Conservation (phyloP, 208 protist genomes). For the Balamuthia mandrillaris region DNA sequence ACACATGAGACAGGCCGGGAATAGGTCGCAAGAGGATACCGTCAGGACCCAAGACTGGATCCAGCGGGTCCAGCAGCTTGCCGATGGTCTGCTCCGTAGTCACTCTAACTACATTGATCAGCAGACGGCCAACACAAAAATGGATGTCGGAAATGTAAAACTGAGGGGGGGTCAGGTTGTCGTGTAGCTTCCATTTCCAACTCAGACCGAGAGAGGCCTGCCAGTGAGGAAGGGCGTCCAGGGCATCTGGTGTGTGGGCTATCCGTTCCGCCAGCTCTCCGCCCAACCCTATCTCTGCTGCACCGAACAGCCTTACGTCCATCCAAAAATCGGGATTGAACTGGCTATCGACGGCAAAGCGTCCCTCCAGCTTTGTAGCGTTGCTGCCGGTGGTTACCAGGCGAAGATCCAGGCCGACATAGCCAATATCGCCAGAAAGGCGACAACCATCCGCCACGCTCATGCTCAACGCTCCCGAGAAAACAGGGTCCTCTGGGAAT, state of each 20-base stretch:
- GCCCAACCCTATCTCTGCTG: background rate
- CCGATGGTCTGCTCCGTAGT: background rate
- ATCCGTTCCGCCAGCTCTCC: slow-evolving; percentile 16
- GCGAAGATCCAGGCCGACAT: background rate
- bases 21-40: slow-evolving; percentile 21
- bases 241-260: slow-evolving; percentile 5
- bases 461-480: background rate
- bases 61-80: slow-evolving; percentile 18
- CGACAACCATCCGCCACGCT: background rate
- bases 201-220: slow-evolving; percentile 12
- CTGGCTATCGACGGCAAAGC: background rate
- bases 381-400: background rate
- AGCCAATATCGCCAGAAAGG: background rate
- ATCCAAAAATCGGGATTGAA: background rate
- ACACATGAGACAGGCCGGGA: slow-evolving; percentile 25
- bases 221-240: slow-evolving; percentile 9
- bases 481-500: background rate
- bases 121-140: slow-evolving; percentile 17
- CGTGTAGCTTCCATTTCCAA: background rate
- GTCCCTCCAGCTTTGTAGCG: background rate
- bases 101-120: background rate
- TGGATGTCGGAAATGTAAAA: background rate
- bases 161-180: background rate
- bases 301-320: background rate
- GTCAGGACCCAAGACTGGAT: slow-evolving; percentile 10